Conservation (phyloP, 768 basidiomycete genomes). For the Rhodotorula babjevae region DNA sequence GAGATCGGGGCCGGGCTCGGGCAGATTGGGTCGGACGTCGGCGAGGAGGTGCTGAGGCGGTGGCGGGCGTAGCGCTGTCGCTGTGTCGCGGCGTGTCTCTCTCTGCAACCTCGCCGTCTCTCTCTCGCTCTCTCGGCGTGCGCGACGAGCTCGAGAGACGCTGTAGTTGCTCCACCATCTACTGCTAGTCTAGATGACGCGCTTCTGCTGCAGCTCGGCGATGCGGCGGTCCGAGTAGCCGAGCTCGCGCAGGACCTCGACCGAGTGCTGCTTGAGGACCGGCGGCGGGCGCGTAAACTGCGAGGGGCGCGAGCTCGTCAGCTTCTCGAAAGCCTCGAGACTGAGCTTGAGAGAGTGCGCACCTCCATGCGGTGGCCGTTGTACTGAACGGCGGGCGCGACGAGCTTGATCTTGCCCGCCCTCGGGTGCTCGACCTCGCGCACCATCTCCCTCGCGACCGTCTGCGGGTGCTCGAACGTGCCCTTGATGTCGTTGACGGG, state of each 20-base stretch:
- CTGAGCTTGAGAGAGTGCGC: neutral
- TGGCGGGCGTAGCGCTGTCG: neutral
- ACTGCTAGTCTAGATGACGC: conserved; percentile 11
- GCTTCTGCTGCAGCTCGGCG: conserved; percentile 15
- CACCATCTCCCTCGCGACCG: conserved; percentile 66
- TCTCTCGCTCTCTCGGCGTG: neutral
- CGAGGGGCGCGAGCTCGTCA: neutral
- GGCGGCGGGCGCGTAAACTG: conserved; percentile 41
- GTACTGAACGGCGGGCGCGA: conserved; percentile 40
- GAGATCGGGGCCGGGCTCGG: conserved; percentile 2
- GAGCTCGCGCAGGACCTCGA: conserved; percentile 40
- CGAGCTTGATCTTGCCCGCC: conserved; percentile 54
- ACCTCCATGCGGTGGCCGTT: conserved; percentile 40
- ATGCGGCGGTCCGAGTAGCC: conserved; percentile 37
- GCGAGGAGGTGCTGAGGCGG: neutral
- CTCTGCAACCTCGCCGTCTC: neutral
- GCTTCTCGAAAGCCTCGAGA: too few relatives aligned
- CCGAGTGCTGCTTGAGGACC: conserved; percentile 40
- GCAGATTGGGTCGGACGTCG: neutral
- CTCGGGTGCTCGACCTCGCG: conserved; percentile 73
- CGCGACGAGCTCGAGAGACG: too few relatives aligned
- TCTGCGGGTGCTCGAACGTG: conserved; percentile 85
- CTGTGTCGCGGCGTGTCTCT: neutral
- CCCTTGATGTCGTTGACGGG: conserved; percentile 85
- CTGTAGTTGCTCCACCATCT: too few relatives aligned